Conservation (phyloP, 2,329 filamentous ascomycete species). For the Pseudocercospora eumusae region DNA sequence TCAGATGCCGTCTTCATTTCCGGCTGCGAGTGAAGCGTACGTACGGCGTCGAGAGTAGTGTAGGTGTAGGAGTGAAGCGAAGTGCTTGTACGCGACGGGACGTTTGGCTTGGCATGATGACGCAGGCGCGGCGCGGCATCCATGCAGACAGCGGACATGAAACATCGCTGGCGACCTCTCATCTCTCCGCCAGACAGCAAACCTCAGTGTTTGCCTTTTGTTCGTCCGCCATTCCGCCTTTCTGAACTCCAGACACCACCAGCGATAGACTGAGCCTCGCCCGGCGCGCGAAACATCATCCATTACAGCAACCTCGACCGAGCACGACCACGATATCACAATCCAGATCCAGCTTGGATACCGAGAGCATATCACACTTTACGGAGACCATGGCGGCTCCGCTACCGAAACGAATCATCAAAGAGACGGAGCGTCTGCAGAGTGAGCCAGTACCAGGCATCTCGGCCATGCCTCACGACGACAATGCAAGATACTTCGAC, state of each 20-base stretch:
- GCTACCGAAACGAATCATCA: slow-evolving; percentile 93
- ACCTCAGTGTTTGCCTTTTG: not conserved
- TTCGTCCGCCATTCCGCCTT: not conserved
- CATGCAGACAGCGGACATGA: not conserved
- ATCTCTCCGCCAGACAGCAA: slow-evolving; percentile 13
- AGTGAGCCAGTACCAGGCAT: slow-evolving; percentile 96
- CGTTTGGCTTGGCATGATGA: not conserved
- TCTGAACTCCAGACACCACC: not conserved
- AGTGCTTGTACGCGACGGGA: not conserved
- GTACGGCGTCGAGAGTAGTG: no score
- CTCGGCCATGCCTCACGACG: slow-evolving; percentile 91
- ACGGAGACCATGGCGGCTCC: slow-evolving; percentile 55
- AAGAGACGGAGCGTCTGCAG: slow-evolving; percentile 97
- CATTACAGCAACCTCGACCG: not conserved
- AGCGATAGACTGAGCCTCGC: slow-evolving; percentile 1
- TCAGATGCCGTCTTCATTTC: not conserved
- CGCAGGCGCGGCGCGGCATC: not conserved
- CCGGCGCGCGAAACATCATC: slow-evolving; percentile 2
- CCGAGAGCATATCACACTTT: slow-evolving; percentile 3
- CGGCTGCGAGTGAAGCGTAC: not conserved
- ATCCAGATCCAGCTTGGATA: not conserved
- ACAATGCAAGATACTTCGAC: slow-evolving; percentile 97
- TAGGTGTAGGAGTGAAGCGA: not conserved
- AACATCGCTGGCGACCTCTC: not conserved
- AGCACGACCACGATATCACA: not conserved